phyloP scores from a whole-genome alignment of 257 asterid species.

The Ophiorrhiza pumila region DNA sequence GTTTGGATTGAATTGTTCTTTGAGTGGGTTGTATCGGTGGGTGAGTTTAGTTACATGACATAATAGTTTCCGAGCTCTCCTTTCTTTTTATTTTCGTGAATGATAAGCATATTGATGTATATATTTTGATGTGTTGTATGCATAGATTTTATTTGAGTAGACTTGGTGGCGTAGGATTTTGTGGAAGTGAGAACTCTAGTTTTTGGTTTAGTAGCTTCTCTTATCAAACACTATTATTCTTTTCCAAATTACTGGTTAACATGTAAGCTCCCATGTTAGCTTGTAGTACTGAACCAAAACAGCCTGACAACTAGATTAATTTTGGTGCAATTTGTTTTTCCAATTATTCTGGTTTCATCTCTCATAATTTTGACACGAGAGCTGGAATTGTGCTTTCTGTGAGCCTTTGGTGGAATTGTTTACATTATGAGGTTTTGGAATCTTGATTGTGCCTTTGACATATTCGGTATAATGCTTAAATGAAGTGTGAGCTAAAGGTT shows the following conservation, averaged over 20 bases:
- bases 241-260: neutral
- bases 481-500: too few species aligned
- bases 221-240: neutral
- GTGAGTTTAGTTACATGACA: slow-evolving; percentile 27
- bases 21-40: too few species aligned
- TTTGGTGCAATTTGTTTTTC: neutral
- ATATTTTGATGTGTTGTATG: neutral
- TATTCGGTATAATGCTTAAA: too few species aligned
- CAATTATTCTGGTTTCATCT: neutral
- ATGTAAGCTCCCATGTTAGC: neutral
- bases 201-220: neutral
- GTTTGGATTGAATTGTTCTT: too few species aligned
- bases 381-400: neutral
- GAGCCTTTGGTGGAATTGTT: too few species aligned
- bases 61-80: neutral
- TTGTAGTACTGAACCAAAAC: neutral
- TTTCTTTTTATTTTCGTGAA: neutral
- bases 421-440: too few species aligned
- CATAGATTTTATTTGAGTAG: neutral
- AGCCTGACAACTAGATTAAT: neutral
- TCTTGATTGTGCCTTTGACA: too few species aligned
- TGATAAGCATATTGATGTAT: neutral
- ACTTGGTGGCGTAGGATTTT: neutral
- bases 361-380: neutral
- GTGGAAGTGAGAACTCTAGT: neutral